Conservation (phyloP, 2,329 filamentous ascomycete genomes). For the Magnaporthiopsis rhizophila region DNA sequence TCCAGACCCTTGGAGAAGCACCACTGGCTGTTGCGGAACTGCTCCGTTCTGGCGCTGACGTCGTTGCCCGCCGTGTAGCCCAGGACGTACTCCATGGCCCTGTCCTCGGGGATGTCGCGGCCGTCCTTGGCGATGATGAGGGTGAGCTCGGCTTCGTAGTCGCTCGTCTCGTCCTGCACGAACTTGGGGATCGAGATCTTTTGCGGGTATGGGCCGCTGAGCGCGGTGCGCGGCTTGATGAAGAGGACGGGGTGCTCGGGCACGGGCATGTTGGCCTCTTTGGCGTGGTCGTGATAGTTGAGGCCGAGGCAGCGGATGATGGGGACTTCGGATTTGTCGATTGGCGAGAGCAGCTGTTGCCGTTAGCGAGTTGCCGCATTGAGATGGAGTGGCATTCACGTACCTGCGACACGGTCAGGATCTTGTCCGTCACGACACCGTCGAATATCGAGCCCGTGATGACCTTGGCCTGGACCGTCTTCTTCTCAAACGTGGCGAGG, state of each 20-base stretch:
- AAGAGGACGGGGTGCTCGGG: constrained; percentile 28
- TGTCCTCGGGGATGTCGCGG: constrained; percentile 26
- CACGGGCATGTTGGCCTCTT: constrained; percentile 27
- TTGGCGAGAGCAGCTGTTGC: constrained; percentile 23
- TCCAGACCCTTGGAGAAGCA: constrained; percentile 31
- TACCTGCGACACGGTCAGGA: constrained; percentile 17
- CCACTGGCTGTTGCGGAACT: constrained; percentile 31
- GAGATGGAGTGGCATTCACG: constrained; percentile 12
- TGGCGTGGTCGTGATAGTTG: constrained; percentile 34
- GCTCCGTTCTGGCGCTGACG: constrained; percentile 26
- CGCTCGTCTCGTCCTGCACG: constrained; percentile 26
- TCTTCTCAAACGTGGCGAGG: constrained; percentile 22
- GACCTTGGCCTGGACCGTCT: constrained; percentile 23
- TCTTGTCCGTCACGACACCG: constrained; percentile 23
- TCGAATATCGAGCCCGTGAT: constrained; percentile 27
- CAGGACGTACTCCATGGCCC: constrained; percentile 31
- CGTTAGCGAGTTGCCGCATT: background rate
- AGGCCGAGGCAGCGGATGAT: constrained; percentile 37
- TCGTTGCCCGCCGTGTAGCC: constrained; percentile 32
- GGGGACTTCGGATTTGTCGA: constrained; percentile 25
- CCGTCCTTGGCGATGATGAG: constrained; percentile 28
- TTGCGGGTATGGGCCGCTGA: constrained; percentile 23
- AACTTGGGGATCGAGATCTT: constrained; percentile 23
- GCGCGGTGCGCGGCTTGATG: constrained; percentile 28
- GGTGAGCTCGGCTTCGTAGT: constrained; percentile 32